phyloP scores from a whole-genome alignment of 1,139 yeast genomes.

The Diutina scorzettiae region DNA sequence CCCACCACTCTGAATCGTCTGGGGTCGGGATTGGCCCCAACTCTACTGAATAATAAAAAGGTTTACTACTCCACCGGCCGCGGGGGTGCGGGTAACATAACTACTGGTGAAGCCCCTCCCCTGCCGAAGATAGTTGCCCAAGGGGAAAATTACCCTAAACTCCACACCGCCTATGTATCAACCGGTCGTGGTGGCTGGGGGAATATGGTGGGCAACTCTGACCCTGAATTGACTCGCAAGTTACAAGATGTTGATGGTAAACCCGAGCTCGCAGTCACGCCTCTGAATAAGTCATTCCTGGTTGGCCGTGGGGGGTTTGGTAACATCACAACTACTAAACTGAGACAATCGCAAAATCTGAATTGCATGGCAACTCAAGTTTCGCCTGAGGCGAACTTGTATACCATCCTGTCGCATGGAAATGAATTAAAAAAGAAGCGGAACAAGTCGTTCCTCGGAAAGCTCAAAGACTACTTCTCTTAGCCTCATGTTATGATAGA shows the following conservation, averaged over 20 bases:
- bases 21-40: background rate
- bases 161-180: slow-evolving; percentile 45
- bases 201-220: slow-evolving; percentile 56
- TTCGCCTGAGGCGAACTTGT: slow-evolving; percentile 8
- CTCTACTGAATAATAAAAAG: slow-evolving; percentile 14
- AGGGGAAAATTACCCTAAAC: slow-evolving; percentile 54
- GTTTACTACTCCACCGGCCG: slow-evolving; percentile 55
- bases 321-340: slow-evolving; percentile 21
- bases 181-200: slow-evolving; percentile 83
- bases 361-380: slow-evolving; percentile 6
- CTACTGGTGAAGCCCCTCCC: slow-evolving; percentile 27
- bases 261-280: slow-evolving; percentile 10
- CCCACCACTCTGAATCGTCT: background rate
- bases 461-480: background rate
- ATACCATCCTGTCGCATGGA: slow-evolving; percentile 11
- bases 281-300: slow-evolving; percentile 10
- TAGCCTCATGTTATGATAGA: background rate
- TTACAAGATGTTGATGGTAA: slow-evolving; percentile 55
- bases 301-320: slow-evolving; percentile 25
- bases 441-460: slow-evolving; percentile 5
- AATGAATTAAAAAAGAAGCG: slow-evolving; percentile 7
- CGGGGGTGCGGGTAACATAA: slow-evolving; percentile 72
- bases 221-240: slow-evolving; percentile 48
- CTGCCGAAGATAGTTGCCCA: slow-evolving; percentile 46
- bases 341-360: slow-evolving; percentile 9